Conservation (phyloP, 139 green algal species). For the Micractinium conductrix region DNA sequence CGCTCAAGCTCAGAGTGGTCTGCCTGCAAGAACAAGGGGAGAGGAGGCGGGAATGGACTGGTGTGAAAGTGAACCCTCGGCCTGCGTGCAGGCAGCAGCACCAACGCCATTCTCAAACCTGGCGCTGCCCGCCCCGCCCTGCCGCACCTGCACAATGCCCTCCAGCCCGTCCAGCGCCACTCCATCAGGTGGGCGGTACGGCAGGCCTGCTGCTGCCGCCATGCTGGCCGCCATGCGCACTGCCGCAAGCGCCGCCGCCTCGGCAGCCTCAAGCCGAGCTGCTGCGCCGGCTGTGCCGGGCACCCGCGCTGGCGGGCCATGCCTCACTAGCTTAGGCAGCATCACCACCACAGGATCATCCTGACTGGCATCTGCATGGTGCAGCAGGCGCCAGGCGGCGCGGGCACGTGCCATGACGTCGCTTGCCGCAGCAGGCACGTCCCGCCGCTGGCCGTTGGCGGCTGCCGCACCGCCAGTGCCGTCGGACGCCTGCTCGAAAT, state of each 20-base stretch:
- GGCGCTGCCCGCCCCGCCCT: not conserved
- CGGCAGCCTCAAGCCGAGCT: not conserved
- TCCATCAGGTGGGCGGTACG: not conserved
- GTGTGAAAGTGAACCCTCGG: too few species aligned
- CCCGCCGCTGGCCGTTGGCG: not conserved
- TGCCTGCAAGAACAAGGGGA: not conserved
- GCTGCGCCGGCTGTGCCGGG: not conserved
- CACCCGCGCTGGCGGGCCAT: not conserved
- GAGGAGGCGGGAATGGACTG: too few species aligned
- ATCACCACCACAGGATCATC: not conserved
- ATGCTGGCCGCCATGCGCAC: not conserved
- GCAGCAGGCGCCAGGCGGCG: not conserved
- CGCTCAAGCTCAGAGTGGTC: slow-evolving; percentile 10
- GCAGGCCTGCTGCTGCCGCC: not conserved
- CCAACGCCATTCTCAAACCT: not conserved
- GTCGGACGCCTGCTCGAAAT: too few species aligned
- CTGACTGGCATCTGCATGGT: not conserved
- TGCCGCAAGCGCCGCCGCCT: slow-evolving; percentile 5
- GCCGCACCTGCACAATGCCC: not conserved
- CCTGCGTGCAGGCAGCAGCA: too few species aligned
- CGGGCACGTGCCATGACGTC: not conserved
- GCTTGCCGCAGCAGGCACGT: not conserved
- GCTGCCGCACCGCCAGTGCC: too few species aligned
- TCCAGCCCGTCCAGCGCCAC: not conserved
- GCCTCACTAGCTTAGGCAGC: slow-evolving; percentile 13